Evolutionary conservation across 2,329 filamentous ascomycete genomes (phyloP).

Genomic region (Emergomyces pasteurianus): DNA sequence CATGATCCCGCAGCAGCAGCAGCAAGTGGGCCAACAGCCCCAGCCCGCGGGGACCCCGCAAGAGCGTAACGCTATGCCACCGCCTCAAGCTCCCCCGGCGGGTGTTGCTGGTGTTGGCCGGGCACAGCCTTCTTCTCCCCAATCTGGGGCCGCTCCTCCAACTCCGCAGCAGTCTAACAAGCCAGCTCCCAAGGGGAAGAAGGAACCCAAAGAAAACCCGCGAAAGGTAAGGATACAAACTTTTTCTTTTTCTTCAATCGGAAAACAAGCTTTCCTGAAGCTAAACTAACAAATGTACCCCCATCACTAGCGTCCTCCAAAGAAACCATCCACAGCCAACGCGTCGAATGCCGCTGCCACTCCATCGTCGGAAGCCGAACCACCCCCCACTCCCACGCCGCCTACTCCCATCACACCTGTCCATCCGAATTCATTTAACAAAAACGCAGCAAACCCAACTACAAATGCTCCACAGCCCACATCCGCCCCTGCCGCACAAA

Average conservation of each 20-base stretch:
- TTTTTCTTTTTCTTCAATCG: not conserved
- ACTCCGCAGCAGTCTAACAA: conserved; percentile 50
- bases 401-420: conserved; percentile 38
- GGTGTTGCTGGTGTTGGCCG: conserved; percentile 29
- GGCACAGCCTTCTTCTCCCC: conserved; percentile 32
- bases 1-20: conserved; percentile 31
- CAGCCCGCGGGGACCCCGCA: conserved; percentile 45
- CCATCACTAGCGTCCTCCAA: conserved; percentile 26
- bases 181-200: conserved; percentile 47
- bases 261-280: not conserved
- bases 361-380: conserved; percentile 35
- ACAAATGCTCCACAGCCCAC: conserved; percentile 20
- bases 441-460: conserved; percentile 23
- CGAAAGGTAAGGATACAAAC: conserved; percentile 35
- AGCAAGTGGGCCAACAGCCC: conserved; percentile 28
- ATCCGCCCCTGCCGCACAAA: conserved; percentile 12
- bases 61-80: conserved; percentile 43
- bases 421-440: conserved; percentile 34
- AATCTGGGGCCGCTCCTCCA: conserved; percentile 41
- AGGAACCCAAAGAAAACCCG: conserved; percentile 39
- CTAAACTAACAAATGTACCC: conserved; percentile 10
- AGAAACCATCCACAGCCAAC: conserved; percentile 30
- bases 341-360: conserved; percentile 30
- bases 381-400: conserved; percentile 37
- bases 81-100: conserved; percentile 34